These are phyloP conservation scores for Apiotrichum sp. DNA, from an alignment of 1,284 basidiomycete genomes.

Conservation along the genomic window DNA sequence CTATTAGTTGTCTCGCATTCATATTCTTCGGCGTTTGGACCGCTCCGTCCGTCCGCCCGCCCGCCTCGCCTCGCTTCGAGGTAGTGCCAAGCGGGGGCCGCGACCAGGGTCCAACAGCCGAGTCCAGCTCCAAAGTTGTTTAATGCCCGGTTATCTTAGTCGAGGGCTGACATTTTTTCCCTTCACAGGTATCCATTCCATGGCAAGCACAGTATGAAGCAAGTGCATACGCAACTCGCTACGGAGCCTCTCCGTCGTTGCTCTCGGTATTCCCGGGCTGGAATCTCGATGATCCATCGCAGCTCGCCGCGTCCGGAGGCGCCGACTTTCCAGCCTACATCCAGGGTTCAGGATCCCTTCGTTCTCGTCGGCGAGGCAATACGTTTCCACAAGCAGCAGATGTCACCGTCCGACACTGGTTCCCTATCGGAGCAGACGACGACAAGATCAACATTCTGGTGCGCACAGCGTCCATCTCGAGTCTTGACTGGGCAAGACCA, in stretches of 20 bases:
- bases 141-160: too few species aligned
- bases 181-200: conserved; percentile 43
- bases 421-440: conserved; percentile 3
- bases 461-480: conserved; percentile 16
- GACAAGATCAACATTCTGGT: conserved; percentile 27
- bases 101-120: too few species aligned
- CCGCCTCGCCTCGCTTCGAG: too few species aligned
- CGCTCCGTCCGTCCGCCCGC: too few species aligned
- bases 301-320: conserved; percentile 23
- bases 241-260: conserved; percentile 27
- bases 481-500: conserved; percentile 6
- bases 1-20: too few species aligned
- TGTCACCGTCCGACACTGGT: conserved; percentile 19
- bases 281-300: conserved; percentile 38
- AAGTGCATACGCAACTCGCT: conserved; percentile 28
- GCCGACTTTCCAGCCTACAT: not conserved
- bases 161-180: conserved; percentile 3
- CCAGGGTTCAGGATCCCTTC: conserved; percentile 5
- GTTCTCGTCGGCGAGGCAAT: not conserved
- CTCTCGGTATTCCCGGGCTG: conserved; percentile 37
- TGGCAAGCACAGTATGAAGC: conserved; percentile 36
- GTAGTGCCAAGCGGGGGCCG: too few species aligned
- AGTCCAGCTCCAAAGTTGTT: not conserved
- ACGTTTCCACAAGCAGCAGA: not conserved
- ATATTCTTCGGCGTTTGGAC: too few species aligned